Evolutionary conservation across 1,284 basidiomycete species (phyloP).

Genomic region (Exobasidium rhododendri): DNA sequence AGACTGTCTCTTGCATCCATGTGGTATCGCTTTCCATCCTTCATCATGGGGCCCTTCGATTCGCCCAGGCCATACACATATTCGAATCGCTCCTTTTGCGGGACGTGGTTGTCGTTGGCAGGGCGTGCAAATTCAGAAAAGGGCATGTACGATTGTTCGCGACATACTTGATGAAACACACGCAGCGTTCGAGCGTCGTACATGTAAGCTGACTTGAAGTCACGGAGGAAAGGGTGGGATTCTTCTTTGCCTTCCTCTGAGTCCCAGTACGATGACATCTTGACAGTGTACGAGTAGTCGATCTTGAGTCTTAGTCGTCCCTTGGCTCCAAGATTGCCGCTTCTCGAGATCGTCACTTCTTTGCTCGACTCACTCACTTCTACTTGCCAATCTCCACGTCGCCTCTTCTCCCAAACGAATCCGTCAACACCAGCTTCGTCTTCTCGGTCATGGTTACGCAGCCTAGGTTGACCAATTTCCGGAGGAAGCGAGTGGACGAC

Average conservation of each 20-base stretch:
- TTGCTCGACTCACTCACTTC: not conserved
- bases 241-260: not conserved
- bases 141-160: constrained; percentile 25
- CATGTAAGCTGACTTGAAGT: constrained; percentile 24
- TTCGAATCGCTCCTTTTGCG: constrained; percentile 21
- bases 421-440: constrained; percentile 10
- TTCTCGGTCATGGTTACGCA: constrained; percentile 7
- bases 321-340: not conserved
- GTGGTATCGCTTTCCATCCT: constrained; percentile 24
- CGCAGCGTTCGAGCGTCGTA: constrained; percentile 21
- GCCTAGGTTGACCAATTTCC: too few species aligned
- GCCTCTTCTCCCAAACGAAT: constrained; percentile 17
- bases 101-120: constrained; percentile 7
- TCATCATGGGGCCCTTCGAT: constrained; percentile 22
- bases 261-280: constrained; percentile 11
- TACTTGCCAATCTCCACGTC: not conserved
- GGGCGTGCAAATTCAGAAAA: constrained; percentile 18
- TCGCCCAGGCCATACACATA: constrained; percentile 30
- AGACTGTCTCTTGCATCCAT: constrained; percentile 27
- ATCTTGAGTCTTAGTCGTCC: not conserved
- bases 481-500: constrained; percentile 15
- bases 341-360: not conserved
- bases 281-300: constrained; percentile 3
- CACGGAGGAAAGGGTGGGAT: constrained; percentile 14
- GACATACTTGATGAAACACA: constrained; percentile 22